Percentiles rank a stretch among this genome's conserved stretches.
These are phyloP conservation scores for Termitomyces sp. DNA, from an alignment of 768 basidiomycete genomes.

Conservation along the genomic window DNA sequence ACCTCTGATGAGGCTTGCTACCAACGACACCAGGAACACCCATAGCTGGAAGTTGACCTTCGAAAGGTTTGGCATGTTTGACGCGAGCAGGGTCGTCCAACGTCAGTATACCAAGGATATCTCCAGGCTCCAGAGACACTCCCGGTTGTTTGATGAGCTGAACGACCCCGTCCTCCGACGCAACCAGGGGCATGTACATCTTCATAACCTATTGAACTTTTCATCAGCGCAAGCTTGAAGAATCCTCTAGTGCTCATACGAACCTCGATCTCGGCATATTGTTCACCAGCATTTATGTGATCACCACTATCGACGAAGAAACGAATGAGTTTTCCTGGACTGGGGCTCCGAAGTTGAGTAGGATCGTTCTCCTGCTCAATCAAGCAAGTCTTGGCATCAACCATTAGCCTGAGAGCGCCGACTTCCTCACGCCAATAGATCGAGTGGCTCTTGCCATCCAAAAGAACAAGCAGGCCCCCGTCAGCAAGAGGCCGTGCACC, in stretches of 20 bases:
- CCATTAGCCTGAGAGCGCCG: conserved; percentile 85
- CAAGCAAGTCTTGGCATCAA: conserved; percentile 96
- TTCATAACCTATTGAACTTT: conserved; percentile 73
- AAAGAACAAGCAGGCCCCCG: conserved; percentile 85
- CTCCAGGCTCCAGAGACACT: conserved; percentile 92
- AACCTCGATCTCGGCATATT: conserved; percentile 97
- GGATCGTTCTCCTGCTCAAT: conserved; percentile 99
- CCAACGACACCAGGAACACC: conserved; percentile 83
- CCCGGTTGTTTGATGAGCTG: conserved; percentile 98
- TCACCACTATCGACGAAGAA: conserved; percentile 97
- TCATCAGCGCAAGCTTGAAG: not conserved
- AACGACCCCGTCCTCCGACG: conserved; percentile 88
- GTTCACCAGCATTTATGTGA: conserved; percentile 93
- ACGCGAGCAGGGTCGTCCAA: conserved; percentile 95
- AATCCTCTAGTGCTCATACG: conserved; percentile 12
- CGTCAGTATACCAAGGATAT: conserved; percentile 94
- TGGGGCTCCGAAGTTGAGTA: conserved; percentile 92
- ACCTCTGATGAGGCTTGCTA: conserved; percentile 85
- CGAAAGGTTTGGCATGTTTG: conserved; percentile 97
- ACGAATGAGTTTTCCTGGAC: conserved; percentile 92
- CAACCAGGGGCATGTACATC: conserved; percentile 99
- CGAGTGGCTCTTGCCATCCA: conserved; percentile 94
- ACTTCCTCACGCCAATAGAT: conserved; percentile 99
- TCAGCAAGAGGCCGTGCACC: conserved; percentile 91
- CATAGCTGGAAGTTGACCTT: conserved; percentile 85